Evolutionary conservation across 2,329 filamentous ascomycete genomes (phyloP).

Genomic region (Fusarium mangiferae): DNA sequence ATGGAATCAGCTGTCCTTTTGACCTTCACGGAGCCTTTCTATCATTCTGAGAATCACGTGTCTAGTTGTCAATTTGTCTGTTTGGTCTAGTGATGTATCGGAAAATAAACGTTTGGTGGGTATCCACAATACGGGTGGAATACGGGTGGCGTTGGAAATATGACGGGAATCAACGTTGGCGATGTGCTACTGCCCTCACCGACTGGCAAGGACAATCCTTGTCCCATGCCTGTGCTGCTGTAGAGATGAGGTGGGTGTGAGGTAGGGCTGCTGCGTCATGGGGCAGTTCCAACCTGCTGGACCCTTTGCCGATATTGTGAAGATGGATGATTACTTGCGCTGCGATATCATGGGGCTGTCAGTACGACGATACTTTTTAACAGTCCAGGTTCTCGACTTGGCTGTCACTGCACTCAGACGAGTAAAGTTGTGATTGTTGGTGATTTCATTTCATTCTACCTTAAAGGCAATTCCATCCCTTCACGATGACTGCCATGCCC

Average conservation of each 20-base stretch:
- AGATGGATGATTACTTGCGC: background rate
- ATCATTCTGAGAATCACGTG: background rate
- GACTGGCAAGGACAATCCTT: background rate
- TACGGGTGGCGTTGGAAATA: background rate
- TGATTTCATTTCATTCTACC: background rate
- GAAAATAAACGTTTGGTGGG: background rate
- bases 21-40: background rate
- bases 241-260: background rate
- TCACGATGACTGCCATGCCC: background rate
- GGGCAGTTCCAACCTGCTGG: background rate
- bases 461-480: background rate
- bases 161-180: background rate
- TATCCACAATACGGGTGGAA: background rate
- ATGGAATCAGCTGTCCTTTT: background rate
- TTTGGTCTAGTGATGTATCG: background rate
- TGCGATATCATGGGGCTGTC: too few relatives aligned
- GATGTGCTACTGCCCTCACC: background rate
- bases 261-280: background rate
- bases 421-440: fast-evolving
- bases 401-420: fast-evolving
- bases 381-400: fast-evolving
- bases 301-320: background rate
- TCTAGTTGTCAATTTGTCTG: background rate
- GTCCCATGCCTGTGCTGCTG: background rate
- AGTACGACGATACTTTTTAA: too few relatives aligned